Base-by-base conservation (phyloP, 2,329 filamentous ascomycete genomes). In the Ophiostoma perfectum region DNA sequence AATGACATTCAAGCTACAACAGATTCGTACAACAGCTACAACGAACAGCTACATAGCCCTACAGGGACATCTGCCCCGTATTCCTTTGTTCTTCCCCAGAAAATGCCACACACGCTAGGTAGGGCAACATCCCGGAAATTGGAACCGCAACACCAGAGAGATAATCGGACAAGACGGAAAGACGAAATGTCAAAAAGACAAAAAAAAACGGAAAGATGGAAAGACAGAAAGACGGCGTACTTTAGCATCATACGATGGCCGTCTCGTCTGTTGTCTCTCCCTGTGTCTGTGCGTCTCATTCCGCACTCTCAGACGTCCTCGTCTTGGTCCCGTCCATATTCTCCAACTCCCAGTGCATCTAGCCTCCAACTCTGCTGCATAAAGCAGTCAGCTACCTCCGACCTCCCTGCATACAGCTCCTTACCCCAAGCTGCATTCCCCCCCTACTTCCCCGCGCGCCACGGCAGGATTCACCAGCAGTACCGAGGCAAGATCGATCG, bases 361-460 rank as follows among this genome's bases (percentile, higher is more conserved):
- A 9, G 49, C 27, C 49, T 60, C 27, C 18, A 5, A 39, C 55
- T 60, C 27, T 27, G 27, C 27, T 27, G 27, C 27, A 27, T 27
- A 27, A 27, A 27, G 27, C 27, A 27, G 27, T 27, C 27, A 27
- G 27, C 27, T 27, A 27, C 27, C 27, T 27, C 27, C 27, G 2
- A 27, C 27, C 27, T 27, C 27, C 27, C 27, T 27, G 27, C 27
- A 27, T 27, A 27, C 27, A 27, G 27, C n/a, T 55, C 49, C 49
- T 27, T 14, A 12, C 27, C 27, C 18, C 27, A 60, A 60, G 55
- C 27, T 11, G 14, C 27, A 16, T 38, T 60, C 27, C 9, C 7
- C 18, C 27, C 55, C 55, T 6, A 38, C 55, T 60, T 60, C 55
- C 55, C 55, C 55, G 55, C 55, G 55, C 55, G 55, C 9, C 27